These are phyloP conservation scores for Alternaria gaisen DNA, from an alignment of 2,329 filamentous ascomycete genomes.

Conservation along the genomic window DNA sequence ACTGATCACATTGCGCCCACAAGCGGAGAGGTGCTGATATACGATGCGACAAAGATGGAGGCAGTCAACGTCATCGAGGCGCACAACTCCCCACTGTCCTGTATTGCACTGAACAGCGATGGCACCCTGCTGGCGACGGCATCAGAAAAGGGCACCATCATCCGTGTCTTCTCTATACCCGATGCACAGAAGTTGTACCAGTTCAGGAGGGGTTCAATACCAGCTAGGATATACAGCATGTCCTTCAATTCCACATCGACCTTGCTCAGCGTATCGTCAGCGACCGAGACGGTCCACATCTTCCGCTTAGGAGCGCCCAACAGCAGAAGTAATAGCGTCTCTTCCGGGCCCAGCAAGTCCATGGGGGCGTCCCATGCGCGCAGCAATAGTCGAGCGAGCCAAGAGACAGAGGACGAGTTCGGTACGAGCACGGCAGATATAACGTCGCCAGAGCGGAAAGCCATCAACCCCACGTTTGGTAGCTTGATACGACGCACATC, in stretches of 20 bases:
- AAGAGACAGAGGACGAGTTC: slow-evolving; percentile 53
- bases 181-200: slow-evolving; percentile 93
- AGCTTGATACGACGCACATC: slow-evolving; percentile 94
- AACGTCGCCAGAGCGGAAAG: slow-evolving; percentile 46
- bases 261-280: slow-evolving; percentile 92
- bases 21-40: slow-evolving; percentile 90
- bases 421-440: slow-evolving; percentile 48
- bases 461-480: slow-evolving; percentile 77
- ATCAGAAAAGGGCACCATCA: slow-evolving; percentile 97
- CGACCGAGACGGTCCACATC: slow-evolving; percentile 95
- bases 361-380: slow-evolving; percentile 48
- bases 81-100: slow-evolving; percentile 89
- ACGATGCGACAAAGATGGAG: slow-evolving; percentile 87
- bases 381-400: slow-evolving; percentile 54
- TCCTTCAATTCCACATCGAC: slow-evolving; percentile 96
- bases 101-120: slow-evolving; percentile 89
- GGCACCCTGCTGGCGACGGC: slow-evolving; percentile 92
- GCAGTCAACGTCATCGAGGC: slow-evolving; percentile 96
- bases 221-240: slow-evolving; percentile 97
- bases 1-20: slow-evolving; percentile 79
- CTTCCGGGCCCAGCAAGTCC: slow-evolving; percentile 35
- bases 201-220: slow-evolving; percentile 94
- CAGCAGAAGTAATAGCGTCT: slow-evolving; percentile 47
- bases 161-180: slow-evolving; percentile 92
- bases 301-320: slow-evolving; percentile 72